Evolutionary conservation across 768 basidiomycete genomes (phyloP).

Genomic region (Rhizopogon vinicolor): DNA sequence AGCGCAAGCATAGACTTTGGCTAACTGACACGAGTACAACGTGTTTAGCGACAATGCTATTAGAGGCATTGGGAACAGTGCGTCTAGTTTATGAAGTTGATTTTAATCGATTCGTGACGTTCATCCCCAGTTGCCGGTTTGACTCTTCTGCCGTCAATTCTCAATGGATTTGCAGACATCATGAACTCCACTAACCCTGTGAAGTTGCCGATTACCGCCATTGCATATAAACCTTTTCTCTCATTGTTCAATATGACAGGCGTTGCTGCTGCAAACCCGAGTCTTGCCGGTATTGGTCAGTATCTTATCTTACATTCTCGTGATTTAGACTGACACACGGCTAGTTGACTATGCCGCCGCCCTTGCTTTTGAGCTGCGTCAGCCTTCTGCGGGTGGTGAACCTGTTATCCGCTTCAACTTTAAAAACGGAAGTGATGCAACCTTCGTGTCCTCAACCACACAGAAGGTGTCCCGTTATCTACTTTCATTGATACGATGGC

Average conservation of each 20-base stretch:
- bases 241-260: conserved; percentile 77
- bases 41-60: conserved; percentile 53
- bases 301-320: not conserved
- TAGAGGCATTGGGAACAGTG: conserved; percentile 65
- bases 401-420: conserved; percentile 61
- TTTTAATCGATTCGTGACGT: not conserved
- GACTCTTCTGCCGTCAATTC: conserved; percentile 57
- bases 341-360: conserved; percentile 61
- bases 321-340: not conserved
- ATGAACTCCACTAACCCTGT: conserved; percentile 44
- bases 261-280: conserved; percentile 41
- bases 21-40: conserved; percentile 70
- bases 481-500: conserved; percentile 40
- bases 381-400: conserved; percentile 37
- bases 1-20: conserved; percentile 53
- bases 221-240: conserved; percentile 76
- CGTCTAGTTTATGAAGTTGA: conserved; percentile 3
- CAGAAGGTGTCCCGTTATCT: conserved; percentile 51
- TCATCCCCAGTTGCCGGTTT: conserved; percentile 54
- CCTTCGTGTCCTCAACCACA: conserved; percentile 41
- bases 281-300: conserved; percentile 57
- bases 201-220: conserved; percentile 54
- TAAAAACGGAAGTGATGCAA: conserved; percentile 58
- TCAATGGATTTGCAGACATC: conserved; percentile 50
- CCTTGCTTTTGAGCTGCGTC: conserved; percentile 55